A percentile compares a stretch with the other conserved stretches of the same genome.
Evolutionary conservation across 139 green algal genomes (phyloP).

Genomic region (Chlamydomonas urium): DNA sequence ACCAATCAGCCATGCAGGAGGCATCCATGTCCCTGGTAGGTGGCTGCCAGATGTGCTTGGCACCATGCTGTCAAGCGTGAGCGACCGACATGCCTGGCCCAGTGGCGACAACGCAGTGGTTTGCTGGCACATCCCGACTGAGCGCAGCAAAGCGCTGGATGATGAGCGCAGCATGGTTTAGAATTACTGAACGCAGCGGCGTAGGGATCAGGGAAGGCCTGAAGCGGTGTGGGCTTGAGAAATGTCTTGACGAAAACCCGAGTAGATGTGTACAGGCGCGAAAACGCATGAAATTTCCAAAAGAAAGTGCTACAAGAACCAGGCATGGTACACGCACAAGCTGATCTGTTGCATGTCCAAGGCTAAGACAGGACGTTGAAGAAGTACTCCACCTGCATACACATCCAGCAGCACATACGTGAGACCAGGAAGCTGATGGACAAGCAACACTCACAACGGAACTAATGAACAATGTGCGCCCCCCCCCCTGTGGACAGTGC

Average conservation of each 20-base stretch:
- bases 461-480: background rate
- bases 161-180: no score
- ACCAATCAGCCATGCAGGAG: no score
- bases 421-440: background rate
- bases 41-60: no score
- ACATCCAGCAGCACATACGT: background rate
- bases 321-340: background rate
- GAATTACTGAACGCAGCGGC: no score
- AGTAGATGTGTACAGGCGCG: background rate
- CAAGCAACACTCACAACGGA: background rate
- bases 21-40: no score
- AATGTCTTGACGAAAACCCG: background rate
- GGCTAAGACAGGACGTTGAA: slow-evolving; percentile 6
- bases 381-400: slow-evolving; percentile 18
- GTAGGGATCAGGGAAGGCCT: no score
- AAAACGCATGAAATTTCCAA: background rate
- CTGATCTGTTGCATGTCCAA: background rate
- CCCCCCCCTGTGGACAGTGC: background rate
- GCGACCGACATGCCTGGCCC: no score
- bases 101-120: no score
- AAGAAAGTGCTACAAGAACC: background rate
- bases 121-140: no score
- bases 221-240: no score
- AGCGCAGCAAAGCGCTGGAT: no score
- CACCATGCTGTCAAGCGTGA: no score